A percentile compares a stretch with the other conserved stretches of the same genome.
These are phyloP conservation scores for Penicillium robsamsonii DNA, from an alignment of 495 filamentous ascomycete species.

Conservation along the genomic window DNA sequence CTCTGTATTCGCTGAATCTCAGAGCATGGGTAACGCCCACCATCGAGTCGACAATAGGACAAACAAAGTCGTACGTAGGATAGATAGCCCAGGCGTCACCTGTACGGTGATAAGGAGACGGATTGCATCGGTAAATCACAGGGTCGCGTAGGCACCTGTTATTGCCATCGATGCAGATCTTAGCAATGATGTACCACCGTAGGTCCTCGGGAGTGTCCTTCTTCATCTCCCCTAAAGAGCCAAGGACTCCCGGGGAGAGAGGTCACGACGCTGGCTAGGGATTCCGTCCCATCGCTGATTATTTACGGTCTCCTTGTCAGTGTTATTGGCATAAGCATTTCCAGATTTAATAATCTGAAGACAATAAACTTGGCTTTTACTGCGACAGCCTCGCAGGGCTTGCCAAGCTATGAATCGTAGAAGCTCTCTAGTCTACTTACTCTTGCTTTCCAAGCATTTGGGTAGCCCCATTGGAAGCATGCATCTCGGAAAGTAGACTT, in stretches of 20 bases:
- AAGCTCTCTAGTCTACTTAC: not conserved
- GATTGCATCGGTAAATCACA: conserved; percentile 86
- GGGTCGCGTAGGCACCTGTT: conserved; percentile 89
- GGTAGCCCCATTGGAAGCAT: not conserved
- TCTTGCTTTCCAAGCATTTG: not conserved
- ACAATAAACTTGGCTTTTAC: not conserved
- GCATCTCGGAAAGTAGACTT: not conserved
- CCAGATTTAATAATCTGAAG: conserved; percentile 79
- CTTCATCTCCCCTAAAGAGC: conserved; percentile 86
- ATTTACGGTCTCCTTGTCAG: conserved; percentile 80
- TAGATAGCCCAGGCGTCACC: conserved; percentile 90
- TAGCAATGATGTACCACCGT: conserved; percentile 83
- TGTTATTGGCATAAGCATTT: conserved; percentile 87
- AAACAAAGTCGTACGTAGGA: conserved; percentile 93
- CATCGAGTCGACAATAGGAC: conserved; percentile 83
- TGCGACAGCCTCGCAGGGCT: not conserved
- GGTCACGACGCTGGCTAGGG: conserved; percentile 70
- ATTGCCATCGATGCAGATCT: conserved; percentile 77
- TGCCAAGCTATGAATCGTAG: not conserved
- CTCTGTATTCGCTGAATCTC: conserved; percentile 93
- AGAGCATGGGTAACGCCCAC: conserved; percentile 95
- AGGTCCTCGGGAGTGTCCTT: conserved; percentile 69
- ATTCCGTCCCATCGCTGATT: conserved; percentile 74
- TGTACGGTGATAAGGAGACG: conserved; percentile 82
- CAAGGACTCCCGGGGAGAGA: conserved; percentile 74